These are phyloP conservation scores for Suillus discolor DNA, from an alignment of 768 basidiomycete genomes.

Conservation along the genomic window DNA sequence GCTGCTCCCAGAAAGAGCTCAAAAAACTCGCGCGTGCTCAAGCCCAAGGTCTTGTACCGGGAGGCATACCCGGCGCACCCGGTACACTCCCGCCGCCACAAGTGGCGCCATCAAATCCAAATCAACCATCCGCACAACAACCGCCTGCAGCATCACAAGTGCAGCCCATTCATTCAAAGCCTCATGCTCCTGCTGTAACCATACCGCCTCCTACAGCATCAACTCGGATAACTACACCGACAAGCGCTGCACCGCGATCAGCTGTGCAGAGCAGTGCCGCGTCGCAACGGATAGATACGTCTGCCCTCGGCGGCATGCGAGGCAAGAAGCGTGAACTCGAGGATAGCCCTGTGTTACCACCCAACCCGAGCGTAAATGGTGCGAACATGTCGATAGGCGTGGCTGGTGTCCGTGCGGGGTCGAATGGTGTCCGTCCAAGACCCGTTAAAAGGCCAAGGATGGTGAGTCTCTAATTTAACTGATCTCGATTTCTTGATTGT, in stretches of 20 bases:
- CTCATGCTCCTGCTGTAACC: conserved; percentile 33
- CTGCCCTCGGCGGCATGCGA: conserved; percentile 22
- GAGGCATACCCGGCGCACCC: conserved; percentile 25
- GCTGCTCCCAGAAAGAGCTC: conserved; percentile 60
- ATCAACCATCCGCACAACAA: conserved; percentile 25
- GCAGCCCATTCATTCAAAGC: conserved; percentile 23
- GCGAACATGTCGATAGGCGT: conserved; percentile 32
- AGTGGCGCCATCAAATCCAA: conserved; percentile 26
- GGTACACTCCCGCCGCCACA: conserved; percentile 38
- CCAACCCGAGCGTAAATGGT: conserved; percentile 27
- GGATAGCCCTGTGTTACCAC: conserved; percentile 22
- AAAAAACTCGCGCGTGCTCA: conserved; percentile 66
- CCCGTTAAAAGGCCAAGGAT: conserved; percentile 77
- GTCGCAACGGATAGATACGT: conserved; percentile 23
- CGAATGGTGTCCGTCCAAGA: conserved; percentile 58
- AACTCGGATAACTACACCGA: conserved; percentile 33
- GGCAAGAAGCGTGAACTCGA: conserved; percentile 38
- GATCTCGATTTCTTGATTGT: neutral
- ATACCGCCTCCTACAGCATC: conserved; percentile 33
- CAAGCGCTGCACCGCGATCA: conserved; percentile 33
- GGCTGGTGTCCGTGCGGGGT: conserved; percentile 60
- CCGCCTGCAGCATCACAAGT: conserved; percentile 20
- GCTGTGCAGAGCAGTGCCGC: conserved; percentile 27
- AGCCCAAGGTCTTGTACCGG: conserved; percentile 31
- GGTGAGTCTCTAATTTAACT: conserved; percentile 45